Evolutionary conservation across 108 stramenopile genomes (phyloP), one percentile per base, ranked within the genome.

Genomic region (Epipyxis sp.): DNA sequence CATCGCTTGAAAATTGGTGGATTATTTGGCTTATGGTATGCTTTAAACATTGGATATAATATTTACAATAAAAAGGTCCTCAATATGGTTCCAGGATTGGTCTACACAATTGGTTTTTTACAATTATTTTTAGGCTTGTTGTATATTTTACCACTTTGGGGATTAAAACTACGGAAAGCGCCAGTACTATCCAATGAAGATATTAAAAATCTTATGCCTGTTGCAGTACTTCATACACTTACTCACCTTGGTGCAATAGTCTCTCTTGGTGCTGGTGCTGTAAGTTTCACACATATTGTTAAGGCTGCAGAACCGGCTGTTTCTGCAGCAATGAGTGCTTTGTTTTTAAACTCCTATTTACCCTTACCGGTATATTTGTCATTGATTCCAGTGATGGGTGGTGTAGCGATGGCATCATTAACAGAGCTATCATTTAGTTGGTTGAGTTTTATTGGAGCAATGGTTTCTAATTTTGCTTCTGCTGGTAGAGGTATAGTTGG

Each of bases 271-370:
- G 95, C 97, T 40, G 97, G 95, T 41, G 95, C 97, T 62, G 97
- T 97, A 35, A 94, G 94, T 69, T 98, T 98, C 82, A 95, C 97
- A n/a, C 97, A 98, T 91, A 97, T 98, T 86, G 95, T 98, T 81
- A 98, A 98, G 90, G 97, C 97, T 29, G 93, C 94, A 45, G 97
- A 98, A 85, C 97, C 97, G 2, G 94, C 96, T 59, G 95, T 96
- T 54, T 96, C 97, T 3, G 96, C 95, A 69, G 88, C 81, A 32
- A 80, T 93, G 40, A 94, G 95, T 78, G 93, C 92, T 35, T 79
- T 94, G 29, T 89, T 94, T 59, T 86, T 96, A 57, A 89, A 91
- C 59, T 91, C 95, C 81, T 80, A 94, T 74, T 86, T 93, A 43
- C 92, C 93, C 40, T 42, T 83, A 32, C 87, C 86, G 69, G 95